Evolutionary conservation across 768 basidiomycete genomes (phyloP).

Genomic region (Exsudoporus frostii): DNA sequence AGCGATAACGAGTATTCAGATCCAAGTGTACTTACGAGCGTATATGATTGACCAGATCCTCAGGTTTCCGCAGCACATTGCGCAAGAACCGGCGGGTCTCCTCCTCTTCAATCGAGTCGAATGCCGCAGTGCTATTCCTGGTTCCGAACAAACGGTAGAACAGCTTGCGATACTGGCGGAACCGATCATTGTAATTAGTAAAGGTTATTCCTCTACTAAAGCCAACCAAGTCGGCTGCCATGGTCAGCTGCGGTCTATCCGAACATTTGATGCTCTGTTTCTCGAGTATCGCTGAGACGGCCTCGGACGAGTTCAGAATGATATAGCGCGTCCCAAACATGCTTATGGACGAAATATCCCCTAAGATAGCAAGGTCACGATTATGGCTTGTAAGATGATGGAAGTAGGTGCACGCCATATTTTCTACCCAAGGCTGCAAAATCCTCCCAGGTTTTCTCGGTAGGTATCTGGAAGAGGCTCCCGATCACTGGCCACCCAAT

Average conservation of each 20-base stretch:
- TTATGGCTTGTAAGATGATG: not conserved
- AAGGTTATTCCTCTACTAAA: constrained; percentile 6
- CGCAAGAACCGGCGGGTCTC: no score
- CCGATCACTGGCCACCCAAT: no score
- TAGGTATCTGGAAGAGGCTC: no score
- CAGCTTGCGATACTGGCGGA: constrained; percentile 18
- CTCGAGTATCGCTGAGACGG: constrained; percentile 49
- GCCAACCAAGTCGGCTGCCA: constrained; percentile 26
- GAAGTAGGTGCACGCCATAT: constrained; percentile 39
- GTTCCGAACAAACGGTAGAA: constrained; percentile 10
- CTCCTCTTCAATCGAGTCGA: constrained; percentile 16
- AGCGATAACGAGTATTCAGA: not conserved
- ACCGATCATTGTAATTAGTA: constrained; percentile 2
- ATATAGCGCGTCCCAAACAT: no score
- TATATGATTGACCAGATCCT: constrained; percentile 14
- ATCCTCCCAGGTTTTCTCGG: no score
- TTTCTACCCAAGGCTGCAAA: no score
- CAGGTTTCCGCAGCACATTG: constrained; percentile 14
- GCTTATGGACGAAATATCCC: constrained; percentile 20
- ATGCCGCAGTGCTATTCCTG: constrained; percentile 4
- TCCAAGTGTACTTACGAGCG: constrained; percentile 14
- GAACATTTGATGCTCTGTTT: constrained; percentile 55
- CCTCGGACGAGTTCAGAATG: no score
- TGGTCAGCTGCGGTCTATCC: constrained; percentile 15
- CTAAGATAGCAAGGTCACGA: constrained; percentile 18